Evolutionary conservation across 257 asterid species (phyloP).

Genomic region (Solanum stenotomum): DNA sequence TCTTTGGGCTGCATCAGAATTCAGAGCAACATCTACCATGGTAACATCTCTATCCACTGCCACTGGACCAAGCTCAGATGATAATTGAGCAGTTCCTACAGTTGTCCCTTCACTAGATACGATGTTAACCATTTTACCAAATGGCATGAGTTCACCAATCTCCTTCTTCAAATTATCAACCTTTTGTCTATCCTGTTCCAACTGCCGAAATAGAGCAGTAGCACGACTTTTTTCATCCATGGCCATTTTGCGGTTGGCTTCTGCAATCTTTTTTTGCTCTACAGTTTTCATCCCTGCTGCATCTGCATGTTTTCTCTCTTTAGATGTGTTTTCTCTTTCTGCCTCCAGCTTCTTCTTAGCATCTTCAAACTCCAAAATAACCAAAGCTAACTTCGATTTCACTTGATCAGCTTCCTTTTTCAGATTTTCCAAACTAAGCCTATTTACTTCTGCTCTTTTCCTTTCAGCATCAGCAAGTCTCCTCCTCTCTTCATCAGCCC

Average conservation of each 20-base stretch:
- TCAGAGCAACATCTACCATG: not conserved
- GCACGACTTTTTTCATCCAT: conserved; percentile 47
- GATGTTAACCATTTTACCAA: conserved; percentile 16
- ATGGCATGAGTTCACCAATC: conserved; percentile 15
- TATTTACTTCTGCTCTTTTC: conserved; percentile 48
- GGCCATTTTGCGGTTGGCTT: conserved; percentile 42
- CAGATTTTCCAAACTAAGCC: conserved; percentile 32
- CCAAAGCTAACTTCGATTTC: conserved; percentile 33
- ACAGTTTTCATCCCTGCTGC: conserved; percentile 35
- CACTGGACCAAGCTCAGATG: conserved; percentile 11
- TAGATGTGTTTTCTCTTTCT: conserved; percentile 38
- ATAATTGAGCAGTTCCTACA: conserved; percentile 4
- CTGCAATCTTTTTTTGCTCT: conserved; percentile 39
- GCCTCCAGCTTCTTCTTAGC: conserved; percentile 37
- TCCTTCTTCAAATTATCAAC: conserved; percentile 38
- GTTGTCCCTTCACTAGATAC: conserved; percentile 6
- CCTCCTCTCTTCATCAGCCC: conserved; percentile 27
- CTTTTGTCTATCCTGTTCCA: conserved; percentile 42
- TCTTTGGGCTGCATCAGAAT: conserved; percentile 21
- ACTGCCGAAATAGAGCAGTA: conserved; percentile 39
- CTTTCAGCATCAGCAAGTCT: conserved; percentile 21
- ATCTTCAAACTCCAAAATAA: conserved; percentile 40
- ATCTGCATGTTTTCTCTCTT: conserved; percentile 54
- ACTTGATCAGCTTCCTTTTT: conserved; percentile 36
- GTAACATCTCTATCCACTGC: conserved; percentile 15